These are phyloP conservation scores for Holtermanniella nyarrowii DNA, from an alignment of 768 basidiomycete genomes.

Conservation along the genomic window DNA sequence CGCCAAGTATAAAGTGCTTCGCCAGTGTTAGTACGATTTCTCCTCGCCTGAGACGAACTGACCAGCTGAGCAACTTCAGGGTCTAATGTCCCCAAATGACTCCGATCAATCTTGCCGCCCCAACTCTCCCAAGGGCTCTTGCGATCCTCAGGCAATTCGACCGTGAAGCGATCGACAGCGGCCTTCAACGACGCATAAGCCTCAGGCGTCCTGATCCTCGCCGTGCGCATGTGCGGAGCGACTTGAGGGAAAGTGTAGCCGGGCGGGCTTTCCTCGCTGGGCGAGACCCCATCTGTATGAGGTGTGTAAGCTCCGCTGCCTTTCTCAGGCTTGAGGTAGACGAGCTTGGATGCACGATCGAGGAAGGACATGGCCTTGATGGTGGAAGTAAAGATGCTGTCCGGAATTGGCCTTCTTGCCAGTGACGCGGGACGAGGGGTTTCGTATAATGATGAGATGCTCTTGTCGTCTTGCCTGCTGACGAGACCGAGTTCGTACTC, in stretches of 20 bases:
- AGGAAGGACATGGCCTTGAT: constrained; percentile 18
- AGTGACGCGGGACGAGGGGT: neutral
- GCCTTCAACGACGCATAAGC: constrained; percentile 24
- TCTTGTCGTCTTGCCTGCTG: constrained; percentile 3
- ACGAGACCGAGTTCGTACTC: constrained; percentile 25
- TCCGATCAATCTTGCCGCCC: constrained; percentile 21
- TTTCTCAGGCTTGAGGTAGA: constrained; percentile 24
- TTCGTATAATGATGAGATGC: constrained; percentile 9
- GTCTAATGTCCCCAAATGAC: constrained; percentile 13
- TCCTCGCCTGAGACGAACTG: constrained; percentile 3
- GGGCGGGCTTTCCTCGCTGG: neutral
- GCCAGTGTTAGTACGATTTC: neutral
- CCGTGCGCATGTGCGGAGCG: constrained; percentile 6
- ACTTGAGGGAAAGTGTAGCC: neutral
- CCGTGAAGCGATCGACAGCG: constrained; percentile 21
- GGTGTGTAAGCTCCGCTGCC: constrained; percentile 1
- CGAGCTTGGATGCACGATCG: constrained; percentile 27
- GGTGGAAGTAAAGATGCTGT: constrained; percentile 12
- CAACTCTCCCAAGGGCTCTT: constrained; percentile 23
- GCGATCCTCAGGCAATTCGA: constrained; percentile 21
- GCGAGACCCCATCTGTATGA: neutral
- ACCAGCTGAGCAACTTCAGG: constrained; percentile 20
- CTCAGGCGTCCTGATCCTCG: constrained; percentile 23
- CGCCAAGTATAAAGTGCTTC: constrained; percentile 33
- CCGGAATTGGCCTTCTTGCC: constrained; percentile 10